phyloP scores from a whole-genome alignment of 1,139 yeast genomes.

The Williopsis jadinii region DNA sequence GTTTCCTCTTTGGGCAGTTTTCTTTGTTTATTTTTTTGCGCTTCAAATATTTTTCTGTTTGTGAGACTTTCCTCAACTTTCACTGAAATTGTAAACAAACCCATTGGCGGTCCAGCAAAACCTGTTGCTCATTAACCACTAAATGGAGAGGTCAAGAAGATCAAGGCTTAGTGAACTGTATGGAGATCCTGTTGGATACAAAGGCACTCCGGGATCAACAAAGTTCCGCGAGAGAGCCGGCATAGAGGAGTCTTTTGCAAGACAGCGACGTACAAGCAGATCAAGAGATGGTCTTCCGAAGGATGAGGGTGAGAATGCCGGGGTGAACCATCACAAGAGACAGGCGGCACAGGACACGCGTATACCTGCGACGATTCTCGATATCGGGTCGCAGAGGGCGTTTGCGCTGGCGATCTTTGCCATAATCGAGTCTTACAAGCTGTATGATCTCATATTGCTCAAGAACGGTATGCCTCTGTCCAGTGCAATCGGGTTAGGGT shows the following conservation, averaged over 20 bases:
- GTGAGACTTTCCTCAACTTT: too few relatives aligned
- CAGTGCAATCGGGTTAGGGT: conserved; percentile 23
- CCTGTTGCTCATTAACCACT: too few relatives aligned
- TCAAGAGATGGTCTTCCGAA: neutral
- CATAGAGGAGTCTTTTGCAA: neutral
- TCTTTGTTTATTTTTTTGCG: too few relatives aligned
- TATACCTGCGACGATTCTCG: conserved; percentile 53
- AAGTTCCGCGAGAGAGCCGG: conserved; percentile 4
- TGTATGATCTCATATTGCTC: conserved; percentile 55
- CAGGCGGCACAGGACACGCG: conserved; percentile 26
- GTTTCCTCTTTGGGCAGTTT: too few relatives aligned
- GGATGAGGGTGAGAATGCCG: too few relatives aligned
- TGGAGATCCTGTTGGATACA: conserved; percentile 11
- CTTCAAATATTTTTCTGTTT: too few relatives aligned
- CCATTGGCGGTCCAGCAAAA: too few relatives aligned
- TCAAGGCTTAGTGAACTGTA: conserved; percentile 22
- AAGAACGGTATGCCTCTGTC: conserved; percentile 25
- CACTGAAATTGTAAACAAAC: too few relatives aligned
- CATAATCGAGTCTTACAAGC: conserved; percentile 72
- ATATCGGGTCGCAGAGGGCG: conserved; percentile 76
- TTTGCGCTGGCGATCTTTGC: conserved; percentile 60
- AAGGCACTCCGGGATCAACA: conserved; percentile 11
- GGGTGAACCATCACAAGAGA: too few relatives aligned
- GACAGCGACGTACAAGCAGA: conserved; percentile 5
- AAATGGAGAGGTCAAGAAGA: conserved; percentile 24